phyloP scores from a whole-genome alignment of 352 stramenopile species.

The Plasmopara muralis region DNA sequence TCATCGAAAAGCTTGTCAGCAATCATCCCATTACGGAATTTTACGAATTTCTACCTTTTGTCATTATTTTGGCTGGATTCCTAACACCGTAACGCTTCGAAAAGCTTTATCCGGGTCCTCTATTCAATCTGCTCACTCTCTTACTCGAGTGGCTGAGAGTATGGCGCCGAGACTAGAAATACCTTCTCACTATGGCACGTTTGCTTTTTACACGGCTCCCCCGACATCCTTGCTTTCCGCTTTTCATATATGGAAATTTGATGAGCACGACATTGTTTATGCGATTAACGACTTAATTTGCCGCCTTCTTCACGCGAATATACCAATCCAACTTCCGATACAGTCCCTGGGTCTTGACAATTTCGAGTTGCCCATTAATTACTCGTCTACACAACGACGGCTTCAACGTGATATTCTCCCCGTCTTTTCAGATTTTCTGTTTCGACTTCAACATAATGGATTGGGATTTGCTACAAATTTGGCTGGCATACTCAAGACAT shows the following conservation, averaged over 20 bases:
- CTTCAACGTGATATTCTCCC: conserved; percentile 4
- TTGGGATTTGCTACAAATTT: conserved; percentile 8
- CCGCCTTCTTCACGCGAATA: not conserved
- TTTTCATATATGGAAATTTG: too few species aligned
- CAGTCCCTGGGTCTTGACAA: not conserved
- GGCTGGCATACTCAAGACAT: not conserved
- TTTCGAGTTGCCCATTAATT: not conserved
- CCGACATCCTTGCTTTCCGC: too few species aligned
- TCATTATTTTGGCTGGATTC: too few species aligned
- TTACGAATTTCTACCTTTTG: not conserved
- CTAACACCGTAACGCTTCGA: too few species aligned
- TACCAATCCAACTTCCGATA: not conserved
- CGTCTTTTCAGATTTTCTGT: conserved; percentile 4
- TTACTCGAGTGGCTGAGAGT: too few species aligned
- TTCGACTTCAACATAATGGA: conserved; percentile 7
- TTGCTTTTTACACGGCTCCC: too few species aligned
- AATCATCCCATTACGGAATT: conserved; percentile 7
- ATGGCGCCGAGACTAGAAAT: too few species aligned
- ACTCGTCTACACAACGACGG: not conserved
- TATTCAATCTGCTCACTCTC: too few species aligned
- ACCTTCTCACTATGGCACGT: too few species aligned
- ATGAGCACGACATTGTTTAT: too few species aligned
- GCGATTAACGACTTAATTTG: not conserved
- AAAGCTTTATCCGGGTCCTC: too few species aligned
- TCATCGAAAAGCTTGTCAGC: not conserved